phyloP scores from a whole-genome alignment of 306 rosid species.

The Quercus agrifolia region DNA sequence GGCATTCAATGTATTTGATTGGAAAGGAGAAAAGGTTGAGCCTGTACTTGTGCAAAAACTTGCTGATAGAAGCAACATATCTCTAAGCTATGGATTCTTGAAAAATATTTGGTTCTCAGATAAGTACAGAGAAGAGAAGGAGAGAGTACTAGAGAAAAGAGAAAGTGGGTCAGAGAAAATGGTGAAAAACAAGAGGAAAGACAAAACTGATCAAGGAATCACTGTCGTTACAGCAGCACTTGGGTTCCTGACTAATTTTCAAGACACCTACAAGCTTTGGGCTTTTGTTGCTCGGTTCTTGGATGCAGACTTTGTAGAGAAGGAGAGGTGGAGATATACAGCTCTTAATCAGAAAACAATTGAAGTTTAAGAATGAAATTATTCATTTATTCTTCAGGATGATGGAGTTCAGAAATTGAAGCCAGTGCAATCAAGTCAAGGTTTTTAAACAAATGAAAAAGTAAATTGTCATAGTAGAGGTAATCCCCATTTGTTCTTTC shows the following conservation, averaged over 20 bases:
- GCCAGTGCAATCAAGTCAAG: conserved; percentile 16
- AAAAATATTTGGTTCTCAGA: conserved; percentile 72
- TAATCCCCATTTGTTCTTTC: conserved; percentile 11
- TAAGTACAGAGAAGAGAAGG: conserved; percentile 65
- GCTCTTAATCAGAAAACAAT: conserved; percentile 75
- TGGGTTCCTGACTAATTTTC: conserved; percentile 75
- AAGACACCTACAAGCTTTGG: conserved; percentile 81
- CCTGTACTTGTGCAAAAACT: conserved; percentile 89
- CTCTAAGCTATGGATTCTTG: conserved; percentile 73
- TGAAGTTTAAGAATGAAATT: conserved; percentile 44
- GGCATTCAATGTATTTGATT: conserved; percentile 87
- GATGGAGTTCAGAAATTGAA: conserved; percentile 3
- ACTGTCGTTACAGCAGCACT: conserved; percentile 86
- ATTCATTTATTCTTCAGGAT: conserved; percentile 26
- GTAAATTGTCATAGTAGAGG: background rate
- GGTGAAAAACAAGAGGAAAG: conserved; percentile 32
- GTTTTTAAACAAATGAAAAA: conserved; percentile 2
- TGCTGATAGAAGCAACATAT: conserved; percentile 78
- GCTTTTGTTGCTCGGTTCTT: conserved; percentile 82
- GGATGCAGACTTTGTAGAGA: conserved; percentile 94
- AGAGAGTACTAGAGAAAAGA: conserved; percentile 46
- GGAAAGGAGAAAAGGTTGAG: conserved; percentile 91
- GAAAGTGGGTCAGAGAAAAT: conserved; percentile 28
- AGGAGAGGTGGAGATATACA: conserved; percentile 93
- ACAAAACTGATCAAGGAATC: conserved; percentile 46